Base-by-base conservation (phyloP, 805 yeast genomes). In the Suhomyces emberorum region DNA sequence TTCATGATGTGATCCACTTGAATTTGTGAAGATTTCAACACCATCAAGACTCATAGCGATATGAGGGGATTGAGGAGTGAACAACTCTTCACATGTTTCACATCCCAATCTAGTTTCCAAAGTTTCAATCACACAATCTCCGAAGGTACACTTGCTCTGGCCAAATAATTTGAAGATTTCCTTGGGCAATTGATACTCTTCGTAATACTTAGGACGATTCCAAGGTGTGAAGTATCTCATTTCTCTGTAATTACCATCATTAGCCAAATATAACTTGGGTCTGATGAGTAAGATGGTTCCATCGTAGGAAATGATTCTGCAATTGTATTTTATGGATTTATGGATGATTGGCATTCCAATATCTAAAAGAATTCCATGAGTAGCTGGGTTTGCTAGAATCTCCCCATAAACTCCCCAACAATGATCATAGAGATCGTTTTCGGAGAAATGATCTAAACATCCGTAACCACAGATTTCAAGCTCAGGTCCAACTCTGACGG, bases 1-100 rank as follows among this genome's bases (percentile, higher is more conserved):
- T 64, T 93, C 97, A 57, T 93, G 99, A 56, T 93, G 99, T n/a
- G 95, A 84, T 2, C 99, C 99, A 4, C 95, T 82, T 0, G 97
- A 88, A 57, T 93, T 93, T 28, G 97, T 88, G 55, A 93, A 74
- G 51, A 93, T 89, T 61, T 93, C 99, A n/a, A 91, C 95, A 28
- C 99, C 99, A 59, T 88, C 97, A 22, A 93, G 66, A 0, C 96
- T 77, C 87, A 91, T 81, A 14, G 79, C 78, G 38, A 93, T 85
- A 59, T 91, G 96, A 3, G 99, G 98, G 3, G 96, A 81, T 46
- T 87, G 83, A 1, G 99, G 98, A 0, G 99, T 93, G 61, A 93
- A 93, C 39, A 93, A 69, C 61, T 93, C 99, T 59, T 93, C 99
- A 60, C 99, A 93, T 0, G 99, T 95, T 61, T 93, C 99, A 30